Evolutionary conservation across 2,329 filamentous ascomycete species (phyloP), one percentile per base, ranked within the genome.

Genomic region (Alternaria viburni): DNA sequence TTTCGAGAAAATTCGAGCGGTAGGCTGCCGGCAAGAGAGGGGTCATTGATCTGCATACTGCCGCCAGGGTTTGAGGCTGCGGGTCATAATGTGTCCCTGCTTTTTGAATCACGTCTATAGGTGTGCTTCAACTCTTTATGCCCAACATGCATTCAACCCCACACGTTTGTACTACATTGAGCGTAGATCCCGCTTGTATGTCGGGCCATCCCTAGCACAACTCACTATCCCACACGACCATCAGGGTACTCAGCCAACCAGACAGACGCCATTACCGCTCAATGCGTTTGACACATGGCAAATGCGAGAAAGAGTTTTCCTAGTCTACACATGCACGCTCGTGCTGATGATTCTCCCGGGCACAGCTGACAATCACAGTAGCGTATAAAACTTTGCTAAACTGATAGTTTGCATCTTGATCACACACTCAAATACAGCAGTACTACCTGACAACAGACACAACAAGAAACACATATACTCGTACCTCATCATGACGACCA

Each of bases 201-300:
- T 26, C 52, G 44, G 52, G 44, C 44, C 15, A 54, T n/a, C 26
- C 46, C 57, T 64, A 55, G 51, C 47, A 57, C 32, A 47, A 52
- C 41, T 50, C 43, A 56, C 46, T 26, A 45, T 60, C 65, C 67
- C 61, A 67, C 60, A 60, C 47, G 44, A 21, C 61, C 73, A 75
- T 69, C 71, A 74, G 7, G 71, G 73, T 74, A 43, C 73, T 75
- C 70, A 65, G 4, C 72, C 72, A 74, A 73, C 68, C 60, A 69
- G 15, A 32, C 15, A 5, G 13, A 23, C 15, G 30, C 4, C 25
- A 68, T 70, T 73, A 61, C 44, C 30, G 41, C 54, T 52, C 59
- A 19, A 23, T 19, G n/a, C 43, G 15, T 59, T 23, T 56, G 41
- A 19, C 25, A 17, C 44, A 47, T 64, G 52, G 61, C 57, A 59